phyloP scores from a whole-genome alignment of 352 stramenopile species.

The Globisporangium carolinianum region DNA sequence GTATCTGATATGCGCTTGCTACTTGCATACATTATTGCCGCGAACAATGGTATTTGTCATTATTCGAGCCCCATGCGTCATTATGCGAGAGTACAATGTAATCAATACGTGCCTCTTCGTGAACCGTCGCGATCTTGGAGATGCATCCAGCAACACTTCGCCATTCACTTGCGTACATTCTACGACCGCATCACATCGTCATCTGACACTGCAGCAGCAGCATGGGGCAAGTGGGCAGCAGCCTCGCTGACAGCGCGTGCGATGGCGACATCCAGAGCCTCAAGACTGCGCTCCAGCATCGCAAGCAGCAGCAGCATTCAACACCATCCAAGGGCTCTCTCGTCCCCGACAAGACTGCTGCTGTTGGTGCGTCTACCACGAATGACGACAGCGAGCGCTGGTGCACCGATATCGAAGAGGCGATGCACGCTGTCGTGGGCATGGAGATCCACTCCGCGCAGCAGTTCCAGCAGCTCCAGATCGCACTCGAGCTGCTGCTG shows the following conservation, averaged over 20 bases:
- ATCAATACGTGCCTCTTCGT: too few relatives aligned
- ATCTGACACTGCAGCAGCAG: not conserved
- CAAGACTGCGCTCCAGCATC: conserved; percentile 28
- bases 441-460: conserved; percentile 49
- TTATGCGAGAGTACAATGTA: too few relatives aligned
- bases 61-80: too few relatives aligned
- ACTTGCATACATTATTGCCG: too few relatives aligned
- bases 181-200: not conserved
- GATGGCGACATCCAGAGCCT: conserved; percentile 45
- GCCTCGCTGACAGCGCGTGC: conserved; percentile 42
- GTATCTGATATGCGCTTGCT: too few relatives aligned
- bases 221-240: conserved; percentile 10
- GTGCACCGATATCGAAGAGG: conserved; percentile 34
- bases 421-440: conserved; percentile 45
- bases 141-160: not conserved
- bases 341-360: too few relatives aligned
- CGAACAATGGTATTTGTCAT: too few relatives aligned
- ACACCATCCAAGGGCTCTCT: too few relatives aligned
- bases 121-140: too few relatives aligned
- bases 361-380: too few relatives aligned
- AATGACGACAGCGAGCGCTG: conserved; percentile 8
- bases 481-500: conserved; percentile 52
- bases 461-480: conserved; percentile 55
- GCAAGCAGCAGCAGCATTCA: conserved; percentile 5
- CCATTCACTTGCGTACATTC: too few relatives aligned